A percentile compares a stretch with the other conserved stretches of the same genome.
Evolutionary conservation across 202 grass and related monocot genomes (phyloP).

Genomic region (Panicum virgatum): DNA sequence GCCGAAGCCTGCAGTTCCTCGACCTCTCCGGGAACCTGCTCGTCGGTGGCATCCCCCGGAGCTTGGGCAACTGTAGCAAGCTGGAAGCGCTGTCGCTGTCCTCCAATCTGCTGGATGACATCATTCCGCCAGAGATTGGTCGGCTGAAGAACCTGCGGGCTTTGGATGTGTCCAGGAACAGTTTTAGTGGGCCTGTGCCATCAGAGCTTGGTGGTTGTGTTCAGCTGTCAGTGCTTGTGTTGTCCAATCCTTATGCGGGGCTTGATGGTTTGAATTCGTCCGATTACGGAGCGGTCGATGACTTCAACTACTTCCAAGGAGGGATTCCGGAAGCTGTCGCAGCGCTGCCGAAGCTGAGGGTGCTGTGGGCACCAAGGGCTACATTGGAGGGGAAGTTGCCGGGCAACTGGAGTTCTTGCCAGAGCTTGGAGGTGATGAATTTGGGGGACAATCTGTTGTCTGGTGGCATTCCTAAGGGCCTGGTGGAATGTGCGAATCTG

Average conservation of each 20-base stretch:
- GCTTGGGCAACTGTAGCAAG: slow-evolving; percentile 64
- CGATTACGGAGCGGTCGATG: slow-evolving; percentile 48
- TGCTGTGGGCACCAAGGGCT: slow-evolving; percentile 87
- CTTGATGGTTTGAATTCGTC: slow-evolving; percentile 34
- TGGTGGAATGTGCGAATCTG: slow-evolving; percentile 64
- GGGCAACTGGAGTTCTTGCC: slow-evolving; percentile 70
- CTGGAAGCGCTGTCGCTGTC: slow-evolving; percentile 61
- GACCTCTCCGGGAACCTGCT: slow-evolving; percentile 83
- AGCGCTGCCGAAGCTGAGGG: slow-evolving; percentile 71
- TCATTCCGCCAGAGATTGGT: slow-evolving; percentile 76
- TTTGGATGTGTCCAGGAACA: slow-evolving; percentile 89
- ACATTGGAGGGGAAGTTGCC: slow-evolving; percentile 72
- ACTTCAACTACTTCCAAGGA: slow-evolving; percentile 91
- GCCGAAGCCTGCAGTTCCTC: slow-evolving; percentile 60
- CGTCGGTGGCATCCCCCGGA: slow-evolving; percentile 68
- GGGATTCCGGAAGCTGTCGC: slow-evolving; percentile 55
- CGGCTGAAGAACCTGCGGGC: slow-evolving; percentile 59
- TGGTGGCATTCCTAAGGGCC: slow-evolving; percentile 60
- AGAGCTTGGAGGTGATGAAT: slow-evolving; percentile 82
- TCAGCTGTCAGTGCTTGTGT: slow-evolving; percentile 67
- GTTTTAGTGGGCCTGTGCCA: slow-evolving; percentile 76
- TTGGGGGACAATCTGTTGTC: slow-evolving; percentile 83
- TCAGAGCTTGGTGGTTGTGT: slow-evolving; percentile 72
- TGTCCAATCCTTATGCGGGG: slow-evolving; percentile 64
- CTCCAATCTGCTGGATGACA: slow-evolving; percentile 80